Evolutionary conservation across 176 grass and related monocot genomes (phyloP), one percentile per base, ranked within the genome.

Genomic region (Ensete glaucum): DNA sequence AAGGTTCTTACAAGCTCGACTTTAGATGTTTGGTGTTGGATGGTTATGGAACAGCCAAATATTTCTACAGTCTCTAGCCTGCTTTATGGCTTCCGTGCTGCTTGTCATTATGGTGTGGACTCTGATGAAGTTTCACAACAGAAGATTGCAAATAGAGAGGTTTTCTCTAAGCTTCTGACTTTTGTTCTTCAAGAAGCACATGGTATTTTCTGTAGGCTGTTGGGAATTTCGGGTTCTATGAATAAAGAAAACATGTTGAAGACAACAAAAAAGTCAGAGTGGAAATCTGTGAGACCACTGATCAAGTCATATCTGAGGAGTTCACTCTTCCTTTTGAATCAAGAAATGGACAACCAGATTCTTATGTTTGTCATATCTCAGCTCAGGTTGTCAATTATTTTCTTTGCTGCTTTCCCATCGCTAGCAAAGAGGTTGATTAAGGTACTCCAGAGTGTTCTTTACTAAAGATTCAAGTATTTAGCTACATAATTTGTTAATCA

Each of bases 1-100:
- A 92, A 87, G 55, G 73, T 89, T 70, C 88, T 98, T 77, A 89
- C 86, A 80, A 81, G 82, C 65, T 86, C 83, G 49, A 98, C 95
- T 69, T 78, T 91, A 85, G 89, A 77, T 83, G 81, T 93, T 78
- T 98, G 95, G 95, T 89, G 88, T 76, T 89, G 87, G 82, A 64
- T 91, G 85, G 90, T 87, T 83, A 83, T 83, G 77, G 82, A 98
- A 77, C 77, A 98, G 60, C 90, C 90, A 73, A 86, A 84, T 68
- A 55, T 73, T 69, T 77, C 88, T 66, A 80, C 72, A 49, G 52
- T 98, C 62, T 27, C 23, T 67, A 93, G 83, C 63, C 71, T 98
- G 50, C 75, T 98, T 73, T 93, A 93, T 85, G 88, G 79, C 73
- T 98, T 87, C 63, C 84, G 67, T 10, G 81, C 86, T 79, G 89